Percentiles rank a stretch among this genome's conserved stretches.
Conservation (phyloP, 352 stramenopile genomes). For the Phytophthora pisi region DNA sequence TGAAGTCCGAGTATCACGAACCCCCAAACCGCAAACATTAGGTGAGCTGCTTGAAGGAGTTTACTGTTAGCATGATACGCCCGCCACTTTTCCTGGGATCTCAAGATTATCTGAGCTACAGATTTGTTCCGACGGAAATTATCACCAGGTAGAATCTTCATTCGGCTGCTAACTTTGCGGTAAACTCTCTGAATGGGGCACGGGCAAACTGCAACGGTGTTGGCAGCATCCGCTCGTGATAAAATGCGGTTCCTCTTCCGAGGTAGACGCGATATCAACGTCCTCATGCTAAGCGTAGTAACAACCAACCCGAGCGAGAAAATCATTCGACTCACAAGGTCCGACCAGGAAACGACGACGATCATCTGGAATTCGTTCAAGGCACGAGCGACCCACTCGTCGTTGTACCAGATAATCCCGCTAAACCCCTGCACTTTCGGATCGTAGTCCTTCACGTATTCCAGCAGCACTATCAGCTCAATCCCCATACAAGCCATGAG, state of each 20-base stretch:
- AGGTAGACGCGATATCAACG: background rate
- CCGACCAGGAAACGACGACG: slow-evolving; percentile 19
- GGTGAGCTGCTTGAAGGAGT: slow-evolving; percentile 4
- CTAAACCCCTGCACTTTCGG: background rate
- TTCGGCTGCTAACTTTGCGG: background rate
- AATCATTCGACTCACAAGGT: slow-evolving; percentile 13
- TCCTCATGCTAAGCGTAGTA: slow-evolving; percentile 6
- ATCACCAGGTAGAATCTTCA: background rate
- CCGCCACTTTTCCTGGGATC: background rate
- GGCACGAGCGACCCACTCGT: slow-evolving; percentile 18
- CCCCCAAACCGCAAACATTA: slow-evolving; percentile 19
- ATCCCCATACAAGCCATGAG: slow-evolving; percentile 17
- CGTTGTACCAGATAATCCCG: slow-evolving; percentile 15
- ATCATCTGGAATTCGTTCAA: slow-evolving; percentile 26
- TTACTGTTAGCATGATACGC: background rate
- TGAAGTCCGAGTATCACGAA: slow-evolving; percentile 30
- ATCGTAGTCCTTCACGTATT: slow-evolving; percentile 13
- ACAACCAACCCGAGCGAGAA: slow-evolving; percentile 19
- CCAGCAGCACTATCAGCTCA: slow-evolving; percentile 1
- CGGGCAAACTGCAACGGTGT: background rate
- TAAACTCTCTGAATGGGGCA: background rate
- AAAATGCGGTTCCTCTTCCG: background rate
- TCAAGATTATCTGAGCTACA: background rate
- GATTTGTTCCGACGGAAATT: background rate
- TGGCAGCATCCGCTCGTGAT: background rate